Conservation (phyloP, 1,284 basidiomycete genomes). For the Rhodotorula sp. region DNA sequence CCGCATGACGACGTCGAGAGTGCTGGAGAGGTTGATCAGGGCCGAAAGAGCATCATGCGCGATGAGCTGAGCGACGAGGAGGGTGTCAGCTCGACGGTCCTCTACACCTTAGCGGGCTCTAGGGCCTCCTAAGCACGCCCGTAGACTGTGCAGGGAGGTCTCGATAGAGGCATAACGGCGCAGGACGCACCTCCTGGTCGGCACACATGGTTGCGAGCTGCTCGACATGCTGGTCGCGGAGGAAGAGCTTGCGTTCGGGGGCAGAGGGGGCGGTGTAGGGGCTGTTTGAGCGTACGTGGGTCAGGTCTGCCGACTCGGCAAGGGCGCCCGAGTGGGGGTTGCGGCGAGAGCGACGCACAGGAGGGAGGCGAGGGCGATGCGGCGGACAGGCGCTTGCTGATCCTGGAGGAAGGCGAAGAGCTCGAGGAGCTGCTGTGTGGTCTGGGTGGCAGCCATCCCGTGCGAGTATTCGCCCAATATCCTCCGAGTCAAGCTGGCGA, state of each 20-base stretch:
- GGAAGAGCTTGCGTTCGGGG: conserved; percentile 41
- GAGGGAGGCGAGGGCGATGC: conserved; percentile 39
- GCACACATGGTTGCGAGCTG: conserved; percentile 41
- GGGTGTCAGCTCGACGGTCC: not conserved
- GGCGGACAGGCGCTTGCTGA: conserved; percentile 33
- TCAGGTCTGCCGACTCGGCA: not conserved
- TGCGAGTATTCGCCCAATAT: too few relatives aligned
- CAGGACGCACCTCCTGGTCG: conserved; percentile 33
- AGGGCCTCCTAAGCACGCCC: too few relatives aligned
- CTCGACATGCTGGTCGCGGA: conserved; percentile 35
- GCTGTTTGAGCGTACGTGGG: not conserved
- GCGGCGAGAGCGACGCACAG: conserved; percentile 31
- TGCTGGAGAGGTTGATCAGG: conserved; percentile 91
- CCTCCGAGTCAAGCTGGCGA: too few relatives aligned
- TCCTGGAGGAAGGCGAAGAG: conserved; percentile 38
- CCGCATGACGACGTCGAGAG: conserved; percentile 66
- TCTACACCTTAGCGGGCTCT: too few relatives aligned
- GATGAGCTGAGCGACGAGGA: conserved; percentile 62
- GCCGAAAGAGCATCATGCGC: conserved; percentile 95
- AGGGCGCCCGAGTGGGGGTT: not conserved
- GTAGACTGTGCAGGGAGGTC: too few relatives aligned
- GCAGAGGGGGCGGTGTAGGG: conserved; percentile 37
- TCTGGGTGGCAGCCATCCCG: not conserved
- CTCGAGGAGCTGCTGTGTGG: conserved; percentile 34
- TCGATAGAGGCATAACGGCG: not conserved